Evolutionary conservation across 1,139 yeast genomes (phyloP).

Genomic region (Debaryomyces psychrophilus): DNA sequence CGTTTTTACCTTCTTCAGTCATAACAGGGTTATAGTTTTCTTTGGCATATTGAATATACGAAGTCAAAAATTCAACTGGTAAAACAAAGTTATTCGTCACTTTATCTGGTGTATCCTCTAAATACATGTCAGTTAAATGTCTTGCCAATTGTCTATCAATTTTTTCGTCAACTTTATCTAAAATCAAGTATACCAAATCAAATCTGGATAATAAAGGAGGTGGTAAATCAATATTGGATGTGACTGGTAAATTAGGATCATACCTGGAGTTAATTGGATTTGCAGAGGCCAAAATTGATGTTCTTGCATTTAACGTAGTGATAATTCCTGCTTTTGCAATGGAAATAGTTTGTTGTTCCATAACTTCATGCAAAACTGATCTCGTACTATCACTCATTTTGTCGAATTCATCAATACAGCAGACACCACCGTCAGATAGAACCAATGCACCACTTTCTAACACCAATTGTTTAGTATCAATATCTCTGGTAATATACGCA

Average conservation of each 20-base stretch:
- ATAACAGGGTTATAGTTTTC: slow-evolving; percentile 78
- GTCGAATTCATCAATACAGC: slow-evolving; percentile 98
- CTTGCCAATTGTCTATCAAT: slow-evolving; percentile 85
- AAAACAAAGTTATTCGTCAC: slow-evolving; percentile 68
- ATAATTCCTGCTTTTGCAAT: slow-evolving; percentile 98
- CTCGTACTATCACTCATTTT: slow-evolving; percentile 95
- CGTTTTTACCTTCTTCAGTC: slow-evolving; percentile 79
- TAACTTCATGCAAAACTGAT: slow-evolving; percentile 95
- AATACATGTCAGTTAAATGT: slow-evolving; percentile 88
- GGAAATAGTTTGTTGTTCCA: slow-evolving; percentile 98
- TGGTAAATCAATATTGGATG: slow-evolving; percentile 92
- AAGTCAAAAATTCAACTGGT: slow-evolving; percentile 84
- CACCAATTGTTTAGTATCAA: slow-evolving; percentile 90
- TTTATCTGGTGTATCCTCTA: slow-evolving; percentile 82
- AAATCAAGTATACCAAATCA: slow-evolving; percentile 86
- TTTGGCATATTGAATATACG: slow-evolving; percentile 90
- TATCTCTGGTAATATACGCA: slow-evolving; percentile 92
- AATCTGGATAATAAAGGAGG: slow-evolving; percentile 94
- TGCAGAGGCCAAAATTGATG: slow-evolving; percentile 94
- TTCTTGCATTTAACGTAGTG: slow-evolving; percentile 93
- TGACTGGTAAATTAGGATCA: slow-evolving; percentile 90
- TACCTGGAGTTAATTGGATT: slow-evolving; percentile 97
- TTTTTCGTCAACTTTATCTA: slow-evolving; percentile 89
- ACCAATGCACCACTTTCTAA: slow-evolving; percentile 96
- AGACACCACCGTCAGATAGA: slow-evolving; percentile 95